Conservation (phyloP, 2,329 filamentous ascomycete species). For the Tolypocladium endophyticum region DNA sequence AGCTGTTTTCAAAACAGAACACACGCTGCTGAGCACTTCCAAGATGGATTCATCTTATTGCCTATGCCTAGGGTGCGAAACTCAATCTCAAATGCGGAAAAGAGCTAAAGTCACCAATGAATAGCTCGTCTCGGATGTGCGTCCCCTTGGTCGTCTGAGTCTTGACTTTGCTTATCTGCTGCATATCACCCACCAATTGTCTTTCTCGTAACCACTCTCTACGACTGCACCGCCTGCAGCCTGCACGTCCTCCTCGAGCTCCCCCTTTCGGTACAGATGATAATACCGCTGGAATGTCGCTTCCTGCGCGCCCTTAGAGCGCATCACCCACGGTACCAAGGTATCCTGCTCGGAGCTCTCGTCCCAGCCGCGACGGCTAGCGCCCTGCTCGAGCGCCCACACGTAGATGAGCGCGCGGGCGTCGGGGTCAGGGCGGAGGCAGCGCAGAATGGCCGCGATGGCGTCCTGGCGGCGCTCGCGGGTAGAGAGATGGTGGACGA, state of each 20-base stretch:
- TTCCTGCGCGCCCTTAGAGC: constrained; percentile 23
- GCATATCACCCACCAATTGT: constrained; percentile 92
- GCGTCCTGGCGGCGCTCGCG: constrained; percentile 60
- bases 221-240: constrained; percentile 66
- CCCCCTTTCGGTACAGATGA: constrained; percentile 78
- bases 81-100: neutral
- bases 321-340: constrained; percentile 88
- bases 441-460: constrained; percentile 58
- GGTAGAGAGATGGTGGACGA: constrained; percentile 88
- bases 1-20: neutral
- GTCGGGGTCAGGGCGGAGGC: constrained; percentile 41
- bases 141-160: too few species aligned
- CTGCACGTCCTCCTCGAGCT: constrained; percentile 71
- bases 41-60: neutral
- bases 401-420: constrained; percentile 77
- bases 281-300: constrained; percentile 83
- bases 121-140: neutral
- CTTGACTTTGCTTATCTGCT: constrained; percentile 9
- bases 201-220: constrained; percentile 83
- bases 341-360: constrained; percentile 77
- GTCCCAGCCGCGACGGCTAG: constrained; percentile 81
- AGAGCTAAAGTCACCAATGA: neutral
- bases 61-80: neutral
- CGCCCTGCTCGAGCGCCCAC: constrained; percentile 89
- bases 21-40: neutral